Percentiles rank a stretch among this genome's conserved stretches.
Evolutionary conservation across 208 protist species (phyloP).

Genomic region (Acanthamoeba polyphaga): DNA sequence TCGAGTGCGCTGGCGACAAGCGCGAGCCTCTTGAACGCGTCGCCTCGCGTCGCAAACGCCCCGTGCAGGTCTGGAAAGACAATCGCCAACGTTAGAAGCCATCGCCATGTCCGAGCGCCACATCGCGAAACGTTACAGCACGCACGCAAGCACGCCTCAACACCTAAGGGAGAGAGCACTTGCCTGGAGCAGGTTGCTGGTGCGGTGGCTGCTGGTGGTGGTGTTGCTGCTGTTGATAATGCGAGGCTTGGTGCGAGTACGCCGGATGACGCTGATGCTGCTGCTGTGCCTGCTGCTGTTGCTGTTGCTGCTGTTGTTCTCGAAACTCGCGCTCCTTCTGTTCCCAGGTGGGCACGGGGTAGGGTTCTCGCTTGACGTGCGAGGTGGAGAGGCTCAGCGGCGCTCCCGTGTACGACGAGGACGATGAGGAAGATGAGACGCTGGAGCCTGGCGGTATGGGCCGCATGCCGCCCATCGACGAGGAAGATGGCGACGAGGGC

Average conservation of each 20-base stretch:
- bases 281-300: neutral
- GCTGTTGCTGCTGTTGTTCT: neutral
- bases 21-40: conserved; percentile 34
- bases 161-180: neutral
- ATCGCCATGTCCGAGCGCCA: no score
- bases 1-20: neutral
- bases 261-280: neutral
- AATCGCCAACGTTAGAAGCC: no score
- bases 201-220: neutral
- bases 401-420: neutral
- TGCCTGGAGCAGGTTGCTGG: neutral
- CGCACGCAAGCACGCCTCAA: no score
- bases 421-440: neutral
- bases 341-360: conserved; percentile 16
- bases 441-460: neutral
- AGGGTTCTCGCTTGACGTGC: conserved; percentile 7
- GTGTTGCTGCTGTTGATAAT: neutral
- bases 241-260: neutral
- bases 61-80: neutral
- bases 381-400: neutral
- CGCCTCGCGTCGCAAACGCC: neutral
- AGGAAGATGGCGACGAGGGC: neutral
- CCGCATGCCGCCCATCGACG: neutral
- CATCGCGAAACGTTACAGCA: no score
- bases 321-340: conserved; percentile 58